These are phyloP conservation scores for Fusarium paranaense DNA, from an alignment of 2,329 filamentous ascomycete genomes.

Conservation along the genomic window DNA sequence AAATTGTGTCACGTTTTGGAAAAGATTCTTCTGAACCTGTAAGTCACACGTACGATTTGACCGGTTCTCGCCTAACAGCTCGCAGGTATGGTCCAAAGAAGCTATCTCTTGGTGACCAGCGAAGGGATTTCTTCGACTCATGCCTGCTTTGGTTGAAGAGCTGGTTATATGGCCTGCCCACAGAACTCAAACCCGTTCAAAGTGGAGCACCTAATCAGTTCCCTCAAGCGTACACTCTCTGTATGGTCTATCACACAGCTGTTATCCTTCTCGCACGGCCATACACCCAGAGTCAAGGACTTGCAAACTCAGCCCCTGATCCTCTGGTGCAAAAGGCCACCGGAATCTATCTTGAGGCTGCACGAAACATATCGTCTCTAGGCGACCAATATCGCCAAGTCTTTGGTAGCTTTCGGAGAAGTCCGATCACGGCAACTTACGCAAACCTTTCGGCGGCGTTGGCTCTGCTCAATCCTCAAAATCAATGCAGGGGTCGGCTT, in stretches of 20 bases:
- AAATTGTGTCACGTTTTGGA: too few relatives aligned
- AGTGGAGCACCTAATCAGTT: not conserved
- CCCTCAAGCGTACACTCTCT: not conserved
- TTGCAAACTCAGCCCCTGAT: fast-evolving
- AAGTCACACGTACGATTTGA: too few relatives aligned
- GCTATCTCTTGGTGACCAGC: not conserved
- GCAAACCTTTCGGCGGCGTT: too few relatives aligned
- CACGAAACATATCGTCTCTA: not conserved
- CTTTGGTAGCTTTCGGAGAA: not conserved
- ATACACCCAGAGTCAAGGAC: not conserved
- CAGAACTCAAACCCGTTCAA: not conserved
- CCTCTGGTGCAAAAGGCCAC: not conserved
- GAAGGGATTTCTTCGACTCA: not conserved
- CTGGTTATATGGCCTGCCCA: not conserved
- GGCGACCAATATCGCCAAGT: not conserved
- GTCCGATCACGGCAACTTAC: not conserved
- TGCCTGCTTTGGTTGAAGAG: not conserved
- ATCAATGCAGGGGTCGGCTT: too few relatives aligned
- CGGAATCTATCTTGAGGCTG: not conserved
- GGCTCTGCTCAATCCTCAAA: too few relatives aligned
- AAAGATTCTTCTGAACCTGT: too few relatives aligned
- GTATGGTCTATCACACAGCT: not conserved
- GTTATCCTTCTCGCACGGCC: not conserved
- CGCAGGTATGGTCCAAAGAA: not conserved
- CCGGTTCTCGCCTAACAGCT: too few relatives aligned